Evolutionary conservation across 257 asterid species (phyloP), one percentile per base, ranked within the genome.

Genomic region (Scutellaria baicalensis): DNA sequence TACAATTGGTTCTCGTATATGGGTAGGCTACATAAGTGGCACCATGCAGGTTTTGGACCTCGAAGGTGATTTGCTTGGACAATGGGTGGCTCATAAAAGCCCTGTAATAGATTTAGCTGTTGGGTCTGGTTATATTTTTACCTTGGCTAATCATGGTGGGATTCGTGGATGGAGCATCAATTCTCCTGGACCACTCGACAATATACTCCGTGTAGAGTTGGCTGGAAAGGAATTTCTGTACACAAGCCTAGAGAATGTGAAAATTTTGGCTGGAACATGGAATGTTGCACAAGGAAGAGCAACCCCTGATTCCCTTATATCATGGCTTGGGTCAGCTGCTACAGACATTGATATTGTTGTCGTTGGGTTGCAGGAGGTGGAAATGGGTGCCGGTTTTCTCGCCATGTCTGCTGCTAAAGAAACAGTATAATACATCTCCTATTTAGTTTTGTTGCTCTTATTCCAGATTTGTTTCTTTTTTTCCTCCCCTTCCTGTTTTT

Each of bases 311-410:
- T 82, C 99, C 61, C 87, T 94, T 71, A 71, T 91, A 72, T 83
- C 96, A 57, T 94, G 99, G 99, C 79, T 94, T 52, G 96, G 96
- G 64, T 88, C 88, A 11, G 88, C 87, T 27, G 97, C 94, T 59
- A 85, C 87, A 35, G 94, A 86, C 62, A 63, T 83, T 65, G 95
- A 82, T 75, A 83, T 91, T 42, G 74, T 94, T 70, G 95, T 91
- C 45, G 90, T 86, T 49, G 98, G 98, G 75, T 75, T 94, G 83
- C 99, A 94, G 79, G 99, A 94, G 82, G 97, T 94, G 83, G 99
- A 91, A 79, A 94, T 91, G 97, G 99, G 99, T 66, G 99, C 99
- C 81, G 99, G 99, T 80, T 94, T 94, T 88, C 95, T 94, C 18
- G 98, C 99, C 59, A 80, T 94, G 87, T 88, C 99, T 81, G 99